These are phyloP conservation scores for Kodamaea lidongshanica DNA, from an alignment of 805 yeast genomes.

Conservation along the genomic window DNA sequence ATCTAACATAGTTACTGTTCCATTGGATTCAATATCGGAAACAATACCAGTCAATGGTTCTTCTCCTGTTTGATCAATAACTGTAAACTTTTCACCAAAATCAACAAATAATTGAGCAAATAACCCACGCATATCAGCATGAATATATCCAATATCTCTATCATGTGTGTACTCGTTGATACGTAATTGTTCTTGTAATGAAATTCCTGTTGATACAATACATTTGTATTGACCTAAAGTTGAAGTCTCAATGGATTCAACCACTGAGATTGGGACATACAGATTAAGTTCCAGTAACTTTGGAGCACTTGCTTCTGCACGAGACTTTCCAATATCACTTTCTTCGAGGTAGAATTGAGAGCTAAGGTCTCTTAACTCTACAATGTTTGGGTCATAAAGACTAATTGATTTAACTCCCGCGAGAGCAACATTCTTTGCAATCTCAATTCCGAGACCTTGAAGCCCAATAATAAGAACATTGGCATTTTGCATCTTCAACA, in stretches of 20 bases:
- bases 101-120: conserved; percentile 89
- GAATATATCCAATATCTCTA: conserved; percentile 68
- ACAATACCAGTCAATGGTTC: conserved; percentile 85
- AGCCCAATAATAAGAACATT: conserved; percentile 88
- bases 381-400: conserved; percentile 73
- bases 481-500: conserved; percentile 92
- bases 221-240: conserved; percentile 62
- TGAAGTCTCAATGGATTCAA: conserved; percentile 46
- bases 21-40: conserved; percentile 79
- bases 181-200: conserved; percentile 67
- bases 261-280: conserved; percentile 79
- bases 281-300: conserved; percentile 77
- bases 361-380: conserved; percentile 66
- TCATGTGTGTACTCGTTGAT: conserved; percentile 72
- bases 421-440: conserved; percentile 91
- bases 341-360: conserved; percentile 75
- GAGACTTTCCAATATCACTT: conserved; percentile 66
- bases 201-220: conserved; percentile 71
- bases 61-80: conserved; percentile 86
- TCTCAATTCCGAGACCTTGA: conserved; percentile 90
- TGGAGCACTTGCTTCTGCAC: conserved; percentile 66
- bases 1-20: conserved; percentile 89
- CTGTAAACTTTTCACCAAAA: conserved; percentile 74
- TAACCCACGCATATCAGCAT: conserved; percentile 79
- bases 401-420: conserved; percentile 95